Conservation (phyloP, 805 yeast genomes). For the Groenewaldozyma salmanticensis region DNA sequence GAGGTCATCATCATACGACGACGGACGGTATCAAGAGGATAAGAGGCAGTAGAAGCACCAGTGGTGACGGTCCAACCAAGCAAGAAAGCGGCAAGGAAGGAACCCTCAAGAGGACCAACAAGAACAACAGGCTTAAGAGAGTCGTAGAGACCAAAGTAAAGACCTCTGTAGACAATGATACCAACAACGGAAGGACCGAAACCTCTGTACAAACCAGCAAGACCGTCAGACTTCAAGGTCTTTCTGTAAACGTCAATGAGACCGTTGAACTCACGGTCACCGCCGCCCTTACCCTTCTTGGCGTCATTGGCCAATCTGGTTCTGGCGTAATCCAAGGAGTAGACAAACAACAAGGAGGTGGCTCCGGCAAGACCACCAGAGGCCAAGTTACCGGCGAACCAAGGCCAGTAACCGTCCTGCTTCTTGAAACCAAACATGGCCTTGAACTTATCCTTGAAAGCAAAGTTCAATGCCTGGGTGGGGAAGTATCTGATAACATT, state of each 20-base stretch:
- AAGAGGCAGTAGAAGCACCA: conserved; percentile 97
- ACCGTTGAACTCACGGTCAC: conserved; percentile 97
- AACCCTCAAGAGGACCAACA: conserved; percentile 90
- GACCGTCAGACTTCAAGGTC: conserved; percentile 91
- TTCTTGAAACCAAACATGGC: conserved; percentile 94
- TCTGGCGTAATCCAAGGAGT: conserved; percentile 97
- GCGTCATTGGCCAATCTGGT: conserved; percentile 99
- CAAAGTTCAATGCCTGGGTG: conserved; percentile 97
- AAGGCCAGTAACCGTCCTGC: conserved; percentile 82
- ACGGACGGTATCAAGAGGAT: conserved; percentile 98
- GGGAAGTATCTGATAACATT: conserved; percentile 99
- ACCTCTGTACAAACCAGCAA: conserved; percentile 99
- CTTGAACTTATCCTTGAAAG: conserved; percentile 97
- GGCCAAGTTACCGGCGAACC: conserved; percentile 98
- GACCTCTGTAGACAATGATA: conserved; percentile 98
- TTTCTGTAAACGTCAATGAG: conserved; percentile 91
- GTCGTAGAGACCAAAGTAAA: conserved; percentile 96
- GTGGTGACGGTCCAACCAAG: conserved; percentile 98
- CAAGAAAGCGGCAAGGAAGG: conserved; percentile 89
- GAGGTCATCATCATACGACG: conserved; percentile 99
- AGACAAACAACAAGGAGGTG: conserved; percentile 82
- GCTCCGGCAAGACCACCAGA: conserved; percentile 99
- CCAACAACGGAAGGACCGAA: conserved; percentile 97
- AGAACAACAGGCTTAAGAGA: conserved; percentile 91
- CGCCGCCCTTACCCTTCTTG: conserved; percentile 69